Base-by-base conservation (phyloP, 2,329 filamentous ascomycete genomes). In the Colletotrichum tropicale region DNA sequence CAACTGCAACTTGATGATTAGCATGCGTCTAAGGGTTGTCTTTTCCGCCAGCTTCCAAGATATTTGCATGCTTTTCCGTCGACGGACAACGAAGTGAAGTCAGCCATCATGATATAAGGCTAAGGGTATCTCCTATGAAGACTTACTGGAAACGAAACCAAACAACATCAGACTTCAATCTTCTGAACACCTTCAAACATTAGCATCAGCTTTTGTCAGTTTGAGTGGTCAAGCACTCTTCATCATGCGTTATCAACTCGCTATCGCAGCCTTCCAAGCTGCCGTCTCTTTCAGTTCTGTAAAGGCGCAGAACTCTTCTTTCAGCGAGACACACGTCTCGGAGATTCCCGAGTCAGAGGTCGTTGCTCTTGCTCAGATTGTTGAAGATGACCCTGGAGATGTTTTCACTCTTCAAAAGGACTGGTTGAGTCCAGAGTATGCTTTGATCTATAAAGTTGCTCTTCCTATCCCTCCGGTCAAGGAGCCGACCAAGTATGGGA, bases 401-500 rank as follows among this genome's bases (percentile, higher is more conserved):
- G 26, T 52, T 18, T 58, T 70, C 16, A 34, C 24, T 13, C 66
- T 70, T 18, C 24, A 38, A 5, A 78, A 79, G 32, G 78, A 80
- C 65, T 80, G 78, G 78, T 67, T 78, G 24, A 73, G 79, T 10
- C 70, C 77, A 2, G 74, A 73, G 12, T 80, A 80, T 65, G 77
- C 74, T 28, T 77, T 77, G 72, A 76, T 79, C 13, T 80, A 78
- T 68, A 75, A 78, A 68, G 78, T 77, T 13, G 82, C 87, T 13
- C 82, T 90, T 4, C 87, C 87, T 3, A 86, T 87, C 34, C 84
- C 87, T 4, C 85, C 87, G 0, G 76, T 86, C 4, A 88, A 88
- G 76, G 75, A 84, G 60, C 82, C 85, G 2, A 83, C 83, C 66
- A 83, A 83, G 87, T 88, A 79, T 78, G 85, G 8, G 8, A 26